Evolutionary conservation across 306 rosid genomes (phyloP), one percentile per base, ranked within the genome.

Genomic region (Sechiopsis laciniata): DNA sequence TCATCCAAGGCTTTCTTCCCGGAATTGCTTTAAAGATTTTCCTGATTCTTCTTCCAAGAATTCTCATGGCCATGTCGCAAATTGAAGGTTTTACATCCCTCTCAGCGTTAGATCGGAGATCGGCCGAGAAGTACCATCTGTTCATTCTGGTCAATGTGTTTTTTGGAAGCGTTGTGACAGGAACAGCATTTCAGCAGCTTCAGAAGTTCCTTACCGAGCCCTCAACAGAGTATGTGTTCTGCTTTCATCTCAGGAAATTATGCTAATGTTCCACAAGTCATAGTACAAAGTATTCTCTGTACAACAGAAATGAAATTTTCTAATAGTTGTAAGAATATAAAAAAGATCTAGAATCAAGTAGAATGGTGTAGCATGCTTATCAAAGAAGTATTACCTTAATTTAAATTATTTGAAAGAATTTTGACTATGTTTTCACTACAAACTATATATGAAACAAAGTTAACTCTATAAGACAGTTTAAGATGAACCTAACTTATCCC

Each of bases 141-240:
- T 90, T 90, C 83, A 21, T 90, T 76, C 88, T 93, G 46, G 76
- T 93, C 84, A 93, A 90, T 74, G 97, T 93, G 78, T 93, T 90
- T 82, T 90, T 90, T 70, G 98, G 98, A 66, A 93, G 96, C 70
- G 67, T 93, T 82, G 10, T 90, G 69, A 74, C 98, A 21, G 98
- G 97, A 80, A 84, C 98, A 4, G 98, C 97, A 82, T 78, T 93
- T 78, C 93, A 93, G 78, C 98, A 90, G 80, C 94, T 93, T 40
- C 58, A 83, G 60, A 75, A 62, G 73, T 80, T 93, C 62, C 45
- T 87, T 58, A 62, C 76, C 3, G 83, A 82, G 74, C 83, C 96
- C 35, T 82, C 96, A 59, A 67, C 89, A 76, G 86, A 88, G 98
- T 92, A 90, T 40, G 90, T 56, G 90, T 56, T 52, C 15, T 53